Conservation (phyloP, 352 stramenopile species). For the Stramenopiles sp. region DNA sequence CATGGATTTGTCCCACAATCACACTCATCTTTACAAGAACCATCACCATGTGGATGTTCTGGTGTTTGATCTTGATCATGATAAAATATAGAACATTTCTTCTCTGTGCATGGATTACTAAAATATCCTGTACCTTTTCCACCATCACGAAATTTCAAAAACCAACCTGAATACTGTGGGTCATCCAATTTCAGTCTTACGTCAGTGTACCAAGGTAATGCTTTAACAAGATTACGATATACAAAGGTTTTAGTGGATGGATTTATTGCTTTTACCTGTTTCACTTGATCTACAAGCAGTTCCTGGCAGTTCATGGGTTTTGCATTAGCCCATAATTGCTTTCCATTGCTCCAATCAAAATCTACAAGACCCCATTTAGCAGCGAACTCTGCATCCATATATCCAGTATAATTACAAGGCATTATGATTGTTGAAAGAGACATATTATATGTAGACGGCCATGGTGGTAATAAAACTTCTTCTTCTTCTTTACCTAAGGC, state of each 20-base stretch:
- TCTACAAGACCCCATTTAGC: conserved; percentile 12
- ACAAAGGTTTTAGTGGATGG: conserved; percentile 8
- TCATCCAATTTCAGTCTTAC: conserved; percentile 13
- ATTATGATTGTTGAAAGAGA: conserved; percentile 9
- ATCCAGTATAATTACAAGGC: conserved; percentile 10
- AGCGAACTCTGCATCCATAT: neutral
- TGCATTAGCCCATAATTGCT: conserved; percentile 12
- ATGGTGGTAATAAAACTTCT: no score
- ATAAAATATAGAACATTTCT: conserved; percentile 14
- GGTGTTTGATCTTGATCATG: conserved; percentile 15
- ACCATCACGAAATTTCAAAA: conserved; percentile 10
- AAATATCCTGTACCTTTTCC: no score
- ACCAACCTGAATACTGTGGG: conserved; percentile 12
- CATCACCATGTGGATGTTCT: conserved; percentile 11
- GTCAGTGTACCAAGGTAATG: conserved; percentile 13
- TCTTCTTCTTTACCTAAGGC: no score
- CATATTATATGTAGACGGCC: conserved; percentile 12
- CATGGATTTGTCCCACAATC: conserved; percentile 11
- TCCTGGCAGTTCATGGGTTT: conserved; percentile 16
- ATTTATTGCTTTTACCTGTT: conserved; percentile 10
- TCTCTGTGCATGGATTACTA: conserved; percentile 7
- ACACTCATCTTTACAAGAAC: conserved; percentile 10
- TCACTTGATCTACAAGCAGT: conserved; percentile 9
- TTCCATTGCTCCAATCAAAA: conserved; percentile 15
- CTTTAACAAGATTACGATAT: conserved; percentile 16